phyloP scores from a whole-genome alignment of 2,329 filamentous ascomycete species.

The Rhytidhysteron rufulum region DNA sequence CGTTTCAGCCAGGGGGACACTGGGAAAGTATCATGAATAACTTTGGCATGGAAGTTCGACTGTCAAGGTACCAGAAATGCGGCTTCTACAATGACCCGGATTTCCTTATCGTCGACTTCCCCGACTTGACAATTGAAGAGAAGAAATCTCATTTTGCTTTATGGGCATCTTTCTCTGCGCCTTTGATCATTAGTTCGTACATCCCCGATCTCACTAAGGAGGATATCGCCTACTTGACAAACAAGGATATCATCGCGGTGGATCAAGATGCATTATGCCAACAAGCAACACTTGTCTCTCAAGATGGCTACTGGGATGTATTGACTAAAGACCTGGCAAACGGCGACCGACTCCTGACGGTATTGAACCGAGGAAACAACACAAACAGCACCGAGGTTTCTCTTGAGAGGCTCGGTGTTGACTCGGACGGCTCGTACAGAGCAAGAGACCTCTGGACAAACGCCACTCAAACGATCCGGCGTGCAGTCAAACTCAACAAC shows the following conservation, averaged over 20 bases:
- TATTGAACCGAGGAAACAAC: slow-evolving; percentile 42
- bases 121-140: slow-evolving; percentile 31
- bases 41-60: slow-evolving; percentile 42
- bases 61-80: slow-evolving; percentile 38
- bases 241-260: slow-evolving; percentile 40
- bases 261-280: slow-evolving; percentile 42
- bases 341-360: slow-evolving; percentile 45
- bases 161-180: slow-evolving; percentile 35
- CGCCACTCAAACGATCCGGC: slow-evolving; percentile 15
- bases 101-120: slow-evolving; percentile 36
- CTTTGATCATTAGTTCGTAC: slow-evolving; percentile 38
- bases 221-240: slow-evolving; percentile 21
- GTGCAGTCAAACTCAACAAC: slow-evolving; percentile 18
- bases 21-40: slow-evolving; percentile 50
- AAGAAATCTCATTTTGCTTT: slow-evolving; percentile 35
- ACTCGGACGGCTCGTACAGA: slow-evolving; percentile 21
- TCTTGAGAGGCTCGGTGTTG: slow-evolving; percentile 36
- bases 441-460: slow-evolving; percentile 46
- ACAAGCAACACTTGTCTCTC: slow-evolving; percentile 47
- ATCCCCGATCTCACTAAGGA: slow-evolving; percentile 35
- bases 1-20: slow-evolving; percentile 30
- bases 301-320: slow-evolving; percentile 43
- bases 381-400: slow-evolving; percentile 28
- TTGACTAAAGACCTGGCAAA: slow-evolving; percentile 46
- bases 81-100: slow-evolving; percentile 40